Evolutionary conservation across 805 yeast species (phyloP), one percentile per base, ranked within the genome.

Genomic region (Priceomyces medius): DNA sequence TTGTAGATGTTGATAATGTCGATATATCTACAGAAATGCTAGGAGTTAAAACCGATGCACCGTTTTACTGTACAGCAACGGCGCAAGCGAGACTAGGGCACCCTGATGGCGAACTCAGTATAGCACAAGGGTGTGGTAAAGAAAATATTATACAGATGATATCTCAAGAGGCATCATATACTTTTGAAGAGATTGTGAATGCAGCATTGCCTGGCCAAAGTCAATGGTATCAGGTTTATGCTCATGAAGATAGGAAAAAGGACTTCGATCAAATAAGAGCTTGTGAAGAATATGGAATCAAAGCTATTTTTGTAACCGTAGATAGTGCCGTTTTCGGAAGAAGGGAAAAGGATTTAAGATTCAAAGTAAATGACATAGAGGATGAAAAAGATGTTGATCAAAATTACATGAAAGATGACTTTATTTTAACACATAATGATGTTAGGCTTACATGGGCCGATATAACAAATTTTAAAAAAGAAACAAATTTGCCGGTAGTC

Each of bases 291-390:
- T 53, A 64, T 10, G 71, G 71, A 7, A 58, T 73, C 38, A 72
- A 71, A 49, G 81, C 73, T 0, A 46, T 79, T 3, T 74, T 77
- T 43, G 68, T 79, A 40, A 79, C 83, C 3, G 78, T 78, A 13
- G 84, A 79, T 51, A 69, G 79, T 16, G 78, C 81, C 0, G 69
- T 67, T 36, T 61, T 78, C 36, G 84, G 84, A 1, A 64, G 74
- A 35, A 59, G 84, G 37, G 81, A 76, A 48, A 68, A 73, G 38
- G 81, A 77, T 42, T 63, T 61, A 53, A 56, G 77, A 37, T 57
- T 62, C 43, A 66, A 59, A 39, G 48, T 61, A 20, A 58, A 49
- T 31, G 65, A 59, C 35, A 56, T 58, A 8, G 67, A 55, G 5
- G 64, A 59, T 19, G 63, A 54, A 10, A 65, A 54, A 5, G 62